A percentile compares a stretch with the other conserved stretches of the same genome.
Conservation (phyloP, 495 filamentous ascomycete genomes). For the Oidiodendron maius region DNA sequence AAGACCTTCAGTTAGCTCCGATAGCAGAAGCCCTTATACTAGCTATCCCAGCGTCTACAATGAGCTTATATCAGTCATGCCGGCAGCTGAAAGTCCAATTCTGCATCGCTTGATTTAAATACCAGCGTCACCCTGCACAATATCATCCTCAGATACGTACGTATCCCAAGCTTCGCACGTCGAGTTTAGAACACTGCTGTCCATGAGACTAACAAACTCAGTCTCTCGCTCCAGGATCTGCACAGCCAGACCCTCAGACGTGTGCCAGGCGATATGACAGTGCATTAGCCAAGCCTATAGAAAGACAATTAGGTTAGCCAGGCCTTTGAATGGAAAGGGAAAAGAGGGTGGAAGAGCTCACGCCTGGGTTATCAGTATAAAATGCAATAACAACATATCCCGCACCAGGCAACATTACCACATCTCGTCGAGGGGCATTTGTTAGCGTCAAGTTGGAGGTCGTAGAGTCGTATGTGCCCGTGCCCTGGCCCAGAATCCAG, state of each 20-base stretch:
- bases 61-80: background rate
- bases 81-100: background rate
- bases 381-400: constrained; percentile 23
- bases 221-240: constrained; percentile 40
- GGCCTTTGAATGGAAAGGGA: background rate
- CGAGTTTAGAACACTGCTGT: constrained; percentile 27
- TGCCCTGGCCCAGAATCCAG: constrained; percentile 42
- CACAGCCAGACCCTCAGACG: constrained; percentile 50
- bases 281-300: constrained; percentile 39
- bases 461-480: constrained; percentile 21
- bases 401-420: background rate
- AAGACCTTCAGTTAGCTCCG: background rate
- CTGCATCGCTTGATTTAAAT: background rate
- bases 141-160: constrained; percentile 14
- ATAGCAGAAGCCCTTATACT: background rate
- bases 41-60: background rate
- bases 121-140: background rate
- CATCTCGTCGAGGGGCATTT: background rate
- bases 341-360: background rate
- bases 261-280: constrained; percentile 52
- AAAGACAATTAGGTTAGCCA: background rate
- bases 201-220: constrained; percentile 29
- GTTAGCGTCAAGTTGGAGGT: constrained; percentile 25
- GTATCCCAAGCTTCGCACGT: constrained; percentile 29
- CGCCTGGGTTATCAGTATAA: constrained; percentile 37